These are phyloP conservation scores for Hemileccinum impolitum DNA, from an alignment of 768 basidiomycete species.

Conservation along the genomic window DNA sequence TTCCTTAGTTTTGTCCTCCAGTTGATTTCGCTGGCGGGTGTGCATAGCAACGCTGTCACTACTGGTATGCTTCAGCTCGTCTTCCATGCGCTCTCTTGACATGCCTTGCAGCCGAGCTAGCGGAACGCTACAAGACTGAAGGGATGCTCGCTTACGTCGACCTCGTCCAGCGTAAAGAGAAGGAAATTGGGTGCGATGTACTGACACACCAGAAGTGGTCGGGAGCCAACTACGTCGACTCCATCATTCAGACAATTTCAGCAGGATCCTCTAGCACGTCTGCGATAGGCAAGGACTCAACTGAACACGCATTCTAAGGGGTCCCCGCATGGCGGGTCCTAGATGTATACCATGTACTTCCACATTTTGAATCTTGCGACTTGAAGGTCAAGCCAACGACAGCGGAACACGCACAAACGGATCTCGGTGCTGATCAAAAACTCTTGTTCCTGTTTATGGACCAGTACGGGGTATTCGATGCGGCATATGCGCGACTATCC, in stretches of 20 bases:
- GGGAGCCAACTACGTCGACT: constrained; percentile 87
- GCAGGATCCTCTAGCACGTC: constrained; percentile 89
- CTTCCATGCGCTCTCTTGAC: constrained; percentile 3
- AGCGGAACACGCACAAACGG: constrained; percentile 5
- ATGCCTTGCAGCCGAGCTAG: constrained; percentile 60
- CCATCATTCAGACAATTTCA: constrained; percentile 78
- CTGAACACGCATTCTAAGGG: constrained; percentile 75
- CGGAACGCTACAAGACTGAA: constrained; percentile 75
- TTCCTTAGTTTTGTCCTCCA: constrained; percentile 77
- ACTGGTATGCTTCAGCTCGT: constrained; percentile 49
- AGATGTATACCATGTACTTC: constrained; percentile 2
- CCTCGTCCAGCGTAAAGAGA: constrained; percentile 83
- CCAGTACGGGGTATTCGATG: neutral
- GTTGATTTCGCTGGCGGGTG: constrained; percentile 84
- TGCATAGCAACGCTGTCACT: constrained; percentile 78
- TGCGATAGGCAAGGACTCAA: constrained; percentile 81
- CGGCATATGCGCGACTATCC: neutral
- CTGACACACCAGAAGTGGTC: constrained; percentile 97
- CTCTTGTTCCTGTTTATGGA: neutral
- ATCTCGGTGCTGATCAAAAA: constrained; percentile 15
- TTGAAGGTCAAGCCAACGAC: constrained; percentile 7
- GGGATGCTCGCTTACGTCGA: constrained; percentile 94
- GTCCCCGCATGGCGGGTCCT: neutral
- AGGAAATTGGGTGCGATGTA: constrained; percentile 84
- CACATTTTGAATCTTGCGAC: neutral